Evolutionary conservation across 2,329 filamentous ascomycete genomes (phyloP), one percentile per base, ranked within the genome.

Genomic region (Hypocrella siamensis): DNA sequence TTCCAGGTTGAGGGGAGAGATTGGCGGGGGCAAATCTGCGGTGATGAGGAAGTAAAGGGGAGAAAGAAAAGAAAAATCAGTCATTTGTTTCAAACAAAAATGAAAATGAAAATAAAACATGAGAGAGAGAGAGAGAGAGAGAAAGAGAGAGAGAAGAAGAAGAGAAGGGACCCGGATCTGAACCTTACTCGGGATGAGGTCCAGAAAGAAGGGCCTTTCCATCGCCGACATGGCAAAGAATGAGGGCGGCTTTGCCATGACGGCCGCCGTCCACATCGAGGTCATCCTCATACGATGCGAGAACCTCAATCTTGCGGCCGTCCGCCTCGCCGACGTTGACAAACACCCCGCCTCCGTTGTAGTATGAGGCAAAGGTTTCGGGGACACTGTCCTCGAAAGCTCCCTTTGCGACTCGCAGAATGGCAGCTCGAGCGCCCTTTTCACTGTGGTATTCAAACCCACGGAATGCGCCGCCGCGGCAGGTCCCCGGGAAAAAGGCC

Each of bases 291-390:
- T 90, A 98, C 36, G 67, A 79, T 1, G 88, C 90, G 17, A 98
- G 60, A 6, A 93, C 67, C 52, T 94, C 74, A 1, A 94, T 72
- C 2, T 78, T 79, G 39, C 65, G 58, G 19, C 68, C 65, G 34
- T 62, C 58, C 34, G 72, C 62, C 28, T 66, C 70, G 3, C 67
- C 64, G 2, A 80, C 78, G 54, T 90, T 78, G 1, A 93, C 82
- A 57, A 96, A 98, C 2, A 93, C 75, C 4, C 90, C 86, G 1
- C 90, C 90, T 1, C 90, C 90, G 44, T 98, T 98, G 53, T 88
- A 94, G 49, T 98, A 98, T 11, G 74, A 77, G 32, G 66, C 62
- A 37, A 93, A 82, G 2, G 63, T 60, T 2, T 72, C 65, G 0
- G 76, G 69, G 2, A 79, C 50, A 4, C 58, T 55, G 0, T 61